Evolutionary conservation across 2,329 filamentous ascomycete genomes (phyloP), one percentile per base, ranked within the genome.

Genomic region (Penicillium digitatum): DNA sequence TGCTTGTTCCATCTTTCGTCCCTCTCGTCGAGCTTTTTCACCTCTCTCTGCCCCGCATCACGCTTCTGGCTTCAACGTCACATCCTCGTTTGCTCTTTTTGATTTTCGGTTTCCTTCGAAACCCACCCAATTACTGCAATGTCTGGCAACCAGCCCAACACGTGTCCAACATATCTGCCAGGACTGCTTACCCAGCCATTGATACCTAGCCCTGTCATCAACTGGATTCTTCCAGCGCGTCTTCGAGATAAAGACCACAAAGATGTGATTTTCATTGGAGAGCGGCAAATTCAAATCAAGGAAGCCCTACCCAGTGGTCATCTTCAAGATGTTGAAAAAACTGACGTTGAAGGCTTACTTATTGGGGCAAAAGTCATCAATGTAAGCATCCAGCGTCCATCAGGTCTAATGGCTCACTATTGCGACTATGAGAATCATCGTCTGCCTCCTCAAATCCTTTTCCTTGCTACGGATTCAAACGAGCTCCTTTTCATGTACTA

Each of bases 211-310:
- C 88, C 92, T 1, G 78, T 88, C 34, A 81, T 87, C 53, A 87
- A 87, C 67, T 88, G 83, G 78, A 87, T 96, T 40, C 76, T 96
- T 14, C 89, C 91, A 12, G 89, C 87, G n/a, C 84, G 87, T 56
- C 78, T 97, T 56, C 82, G 92, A 55, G 86, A 86, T 52, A 78
- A 80, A 48, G 73, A 80, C 40, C 79, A 85, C 57, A 91, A 94
- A 63, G 92, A 97, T 75, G 84, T 96, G 60, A 87, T 92, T 35
- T 90, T 96, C 64, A 81, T 99, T 54, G 89, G 91, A 51, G 88
- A 95, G 62, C 82, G 88, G 59, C 89, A 85, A 63, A 82, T 99
- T 42, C 87, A 93, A 62, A 84, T 97, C 60, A 88, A 86, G 64
- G 88, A 95, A 69, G 81, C 94, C 22, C 64, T 74, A 2, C 78